Evolutionary conservation across 1,139 yeast genomes (phyloP), one percentile per base, ranked within the genome.

Genomic region (Candida sanyaensis): DNA sequence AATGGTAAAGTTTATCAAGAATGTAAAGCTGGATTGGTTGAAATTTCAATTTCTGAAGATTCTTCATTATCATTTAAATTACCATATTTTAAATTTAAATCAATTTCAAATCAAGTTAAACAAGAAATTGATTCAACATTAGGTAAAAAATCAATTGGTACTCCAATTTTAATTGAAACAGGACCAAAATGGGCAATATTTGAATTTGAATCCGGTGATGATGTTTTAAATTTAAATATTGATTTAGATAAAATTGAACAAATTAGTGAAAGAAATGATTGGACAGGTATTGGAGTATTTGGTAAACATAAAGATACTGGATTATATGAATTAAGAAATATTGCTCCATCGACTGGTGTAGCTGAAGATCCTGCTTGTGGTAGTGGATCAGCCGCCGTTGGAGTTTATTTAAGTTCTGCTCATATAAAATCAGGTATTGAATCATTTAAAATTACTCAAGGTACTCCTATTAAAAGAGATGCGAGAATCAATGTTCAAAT

Each of bases 351-450:
- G 2, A 53, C 51, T 4, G 72, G 69, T 9, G 66, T 69, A 1
- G 41, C 55, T 23, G 83, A 78, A 51, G 83, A 78, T 56, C 81
- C 82, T 2, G 83, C 76, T 4, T 78, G 83, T 59, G 83, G 83
- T 3, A 68, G 77, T 52, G 83, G 82, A 10, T 67, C 75, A 10
- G 78, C 68, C 46, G 63, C 77, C 50, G 50, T 68, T 53, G 67
- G 69, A 36, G 61, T 61, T 41, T 64, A 57, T 62, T 59, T 59
- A 53, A 36, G 39, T 36, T 49, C 48, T 12, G 41, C 32, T 4
- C 48, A 47, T 23, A 32, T 41, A 10, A 47, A 49, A 21, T 28
- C 47, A 6, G 31, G 41, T 1, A 33, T 37, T 23, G 3, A 32
- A 8, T 28, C 23, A 10, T 38, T 53, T 27, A 5, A 46, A 6